A percentile compares a stretch with the other conserved stretches of the same genome.
These are phyloP conservation scores for Vitis riparia DNA, from an alignment of 164 flowering plant species.

Conservation along the genomic window DNA sequence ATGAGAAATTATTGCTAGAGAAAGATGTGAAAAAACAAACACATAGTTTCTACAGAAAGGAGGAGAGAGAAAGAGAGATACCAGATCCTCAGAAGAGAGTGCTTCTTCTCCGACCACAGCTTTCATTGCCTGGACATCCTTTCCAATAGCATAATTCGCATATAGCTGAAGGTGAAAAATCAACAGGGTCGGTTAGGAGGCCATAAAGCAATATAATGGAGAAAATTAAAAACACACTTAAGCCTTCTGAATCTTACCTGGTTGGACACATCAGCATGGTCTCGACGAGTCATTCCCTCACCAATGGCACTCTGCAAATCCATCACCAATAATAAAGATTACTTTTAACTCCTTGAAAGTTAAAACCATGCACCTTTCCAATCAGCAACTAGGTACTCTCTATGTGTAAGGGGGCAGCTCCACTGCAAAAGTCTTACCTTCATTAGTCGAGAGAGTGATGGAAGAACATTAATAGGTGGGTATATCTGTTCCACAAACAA, in stretches of 20 bases:
- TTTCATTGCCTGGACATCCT: conserved; percentile 99
- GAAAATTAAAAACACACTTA: neutral
- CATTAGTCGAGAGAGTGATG: conserved; percentile 97
- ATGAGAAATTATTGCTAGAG: too few relatives aligned
- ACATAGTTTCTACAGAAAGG: too few relatives aligned
- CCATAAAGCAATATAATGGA: neutral
- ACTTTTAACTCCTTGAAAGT: too few relatives aligned
- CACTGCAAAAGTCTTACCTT: conserved; percentile 52
- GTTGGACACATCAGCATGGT: conserved; percentile 97
- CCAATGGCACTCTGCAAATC: conserved; percentile 91
- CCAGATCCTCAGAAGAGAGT: conserved; percentile 97
- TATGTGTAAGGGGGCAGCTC: neutral
- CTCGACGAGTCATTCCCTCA: conserved; percentile 96
- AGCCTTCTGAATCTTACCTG: conserved; percentile 49
- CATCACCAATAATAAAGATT: too few relatives aligned
- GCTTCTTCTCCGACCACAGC: conserved; percentile 99
- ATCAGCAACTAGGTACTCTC: neutral
- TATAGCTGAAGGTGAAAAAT: conserved; percentile 52
- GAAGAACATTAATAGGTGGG: conserved; percentile 98
- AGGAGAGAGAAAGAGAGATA: conserved; percentile 22
- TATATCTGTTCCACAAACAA: conserved; percentile 58
- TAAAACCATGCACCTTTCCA: too few relatives aligned
- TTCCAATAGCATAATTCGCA: conserved; percentile 99
- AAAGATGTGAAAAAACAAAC: too few relatives aligned
- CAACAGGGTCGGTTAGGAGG: neutral